phyloP scores from a whole-genome alignment of 306 rosid genomes.

The Medicago truncatula region MtrunA17r5.0-ANR NC_053045.1:56914501-56915000 shows the following conservation, averaged over 20 bases:
- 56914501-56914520: too few species aligned
- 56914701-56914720: conserved; percentile 46
- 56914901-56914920: conserved; percentile 72
- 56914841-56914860: conserved; percentile 60
- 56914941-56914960: conserved; percentile 89
- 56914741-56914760: conserved; percentile 37
- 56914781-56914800: conserved; percentile 19
- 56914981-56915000: conserved; percentile 31
- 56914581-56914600: neutral
- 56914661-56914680: conserved; percentile 58
- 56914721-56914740: conserved; percentile 33
- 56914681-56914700: conserved; percentile 50
- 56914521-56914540: neutral
- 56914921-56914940: conserved; percentile 69
- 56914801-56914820: conserved; percentile 31
- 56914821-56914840: neutral
- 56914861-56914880: conserved; percentile 67
- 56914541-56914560: neutral
- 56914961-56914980: conserved; percentile 72
- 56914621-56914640: conserved; percentile 53
- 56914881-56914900: conserved; percentile 59
- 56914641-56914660: conserved; percentile 54
- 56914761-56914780: conserved; percentile 22
- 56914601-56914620: conserved; percentile 37
- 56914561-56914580: neutral